A percentile compares a stretch with the other conserved stretches of the same genome.
Evolutionary conservation across 2,329 filamentous ascomycete genomes (phyloP).

Genomic region (Rosellinia necatrix): DNA sequence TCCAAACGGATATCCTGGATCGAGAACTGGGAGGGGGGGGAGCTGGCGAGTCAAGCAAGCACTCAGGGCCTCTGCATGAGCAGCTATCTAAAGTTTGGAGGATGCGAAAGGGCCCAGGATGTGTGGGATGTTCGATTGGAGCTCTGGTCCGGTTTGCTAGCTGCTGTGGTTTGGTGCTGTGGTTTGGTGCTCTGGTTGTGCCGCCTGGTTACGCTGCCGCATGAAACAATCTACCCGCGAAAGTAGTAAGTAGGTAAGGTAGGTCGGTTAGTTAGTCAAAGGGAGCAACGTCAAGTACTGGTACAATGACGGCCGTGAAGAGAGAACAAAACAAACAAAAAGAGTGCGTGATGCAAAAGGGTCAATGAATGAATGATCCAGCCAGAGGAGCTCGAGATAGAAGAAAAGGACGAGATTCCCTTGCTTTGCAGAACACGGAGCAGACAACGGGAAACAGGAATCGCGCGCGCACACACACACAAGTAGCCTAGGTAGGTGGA

Average conservation of each 20-base stretch:
- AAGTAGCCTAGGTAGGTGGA: no score
- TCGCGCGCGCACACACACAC: conserved; percentile 9
- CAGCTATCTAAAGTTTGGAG: conserved; percentile 7
- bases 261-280: no score
- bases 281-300: conserved; percentile 12
- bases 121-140: conserved; percentile 23
- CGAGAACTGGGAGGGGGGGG: conserved; percentile 11
- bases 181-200: not conserved
- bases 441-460: conserved; percentile 10
- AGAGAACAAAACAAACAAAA: conserved; percentile 4
- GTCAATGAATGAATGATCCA: conserved; percentile 13
- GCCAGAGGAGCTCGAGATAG: conserved; percentile 7
- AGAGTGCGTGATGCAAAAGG: conserved; percentile 4
- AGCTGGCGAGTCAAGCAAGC: conserved; percentile 15
- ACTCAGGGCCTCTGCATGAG: conserved; percentile 23
- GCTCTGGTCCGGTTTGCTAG: conserved; percentile 14
- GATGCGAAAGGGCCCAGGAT: conserved; percentile 16
- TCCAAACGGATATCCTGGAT: conserved; percentile 10
- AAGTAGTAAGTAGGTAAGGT: conserved; percentile 6
- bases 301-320: conserved; percentile 6
- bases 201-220: conserved; percentile 3
- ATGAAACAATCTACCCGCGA: conserved; percentile 20
- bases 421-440: conserved; percentile 1
- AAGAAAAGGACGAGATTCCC: conserved; percentile 7
- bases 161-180: conserved; percentile 23